Base-by-base conservation (phyloP, 345 rosid species). In the Rubroshorea leprosula region DNA sequence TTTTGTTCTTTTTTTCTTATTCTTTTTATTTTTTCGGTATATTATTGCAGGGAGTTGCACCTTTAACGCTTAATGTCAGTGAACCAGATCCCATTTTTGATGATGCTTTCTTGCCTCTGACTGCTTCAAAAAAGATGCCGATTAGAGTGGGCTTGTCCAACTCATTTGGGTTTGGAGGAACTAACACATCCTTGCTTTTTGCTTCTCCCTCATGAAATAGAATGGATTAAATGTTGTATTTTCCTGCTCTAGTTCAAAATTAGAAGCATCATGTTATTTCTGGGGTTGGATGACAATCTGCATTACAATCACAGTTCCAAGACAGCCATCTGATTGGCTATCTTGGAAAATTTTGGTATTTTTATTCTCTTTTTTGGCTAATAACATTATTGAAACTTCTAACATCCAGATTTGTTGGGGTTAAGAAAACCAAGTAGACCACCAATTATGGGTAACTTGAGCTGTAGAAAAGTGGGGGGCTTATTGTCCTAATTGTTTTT, bases 111-210 rank as follows among this genome's bases (percentile, higher is more conserved):
- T 70, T 67, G 73, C 99, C 96, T 29, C 76, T 85, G 76, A 76
- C 75, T 29, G 61, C 76, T 60, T 85, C 96, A 0, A 83, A 76
- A 58, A 72, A 87, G 80, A 82, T 89, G 96, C 72, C 48, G 6
- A 22, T 89, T 65, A 64, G 71, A 63, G 88, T 81, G 12, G 85
- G 92, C n/a, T 60, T 93, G 81, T 89, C 96, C 6, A 85, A 87
- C 67, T 89, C 96, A 41, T 93, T 93, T 59, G 99, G 90, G 60
- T 93, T 89, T 64, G 96, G 99, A 58, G 99, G 97, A 61, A 85
- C 97, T 29, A 89, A 93, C 66, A 88, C 96, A 23, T 89, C 90
- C 52, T 75, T 85, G 57, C 75, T 93, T 49, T 76, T 93, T 71
- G 41, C 82, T 2, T 19, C 85, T 49, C 68, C 71, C 21, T 57